These are phyloP conservation scores for Penicillium sclerotiorum DNA, from an alignment of 2,329 filamentous ascomycete genomes.

Conservation along the genomic window DNA sequence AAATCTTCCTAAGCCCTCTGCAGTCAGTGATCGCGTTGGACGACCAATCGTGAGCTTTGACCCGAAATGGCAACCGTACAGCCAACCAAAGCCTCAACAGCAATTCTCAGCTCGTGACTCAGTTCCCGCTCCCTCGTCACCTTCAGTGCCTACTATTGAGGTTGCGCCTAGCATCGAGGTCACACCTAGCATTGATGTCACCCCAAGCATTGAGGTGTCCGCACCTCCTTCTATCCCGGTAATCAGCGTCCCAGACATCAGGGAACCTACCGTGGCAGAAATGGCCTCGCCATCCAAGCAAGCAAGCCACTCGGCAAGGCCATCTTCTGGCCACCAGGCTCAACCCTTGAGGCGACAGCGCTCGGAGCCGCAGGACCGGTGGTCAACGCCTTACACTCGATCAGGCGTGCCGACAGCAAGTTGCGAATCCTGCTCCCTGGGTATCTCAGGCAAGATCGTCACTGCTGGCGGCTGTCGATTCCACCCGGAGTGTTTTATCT, in stretches of 20 bases:
- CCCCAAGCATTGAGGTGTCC: slow-evolving; percentile 50
- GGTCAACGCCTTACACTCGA: slow-evolving; percentile 48
- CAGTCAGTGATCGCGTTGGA: slow-evolving; percentile 86
- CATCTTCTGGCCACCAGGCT: slow-evolving; percentile 17
- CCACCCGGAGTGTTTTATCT: slow-evolving; percentile 90
- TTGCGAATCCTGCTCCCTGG: slow-evolving; percentile 80
- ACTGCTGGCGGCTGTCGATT: slow-evolving; percentile 81
- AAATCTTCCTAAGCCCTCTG: slow-evolving; percentile 83
- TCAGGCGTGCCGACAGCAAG: slow-evolving; percentile 64
- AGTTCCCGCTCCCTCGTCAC: slow-evolving; percentile 36
- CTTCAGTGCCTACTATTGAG: slow-evolving; percentile 57
- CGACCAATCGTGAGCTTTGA: slow-evolving; percentile 98
- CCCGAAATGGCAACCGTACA: slow-evolving; percentile 71
- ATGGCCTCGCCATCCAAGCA: slow-evolving; percentile 25
- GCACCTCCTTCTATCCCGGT: slow-evolving; percentile 44
- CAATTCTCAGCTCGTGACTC: slow-evolving; percentile 21
- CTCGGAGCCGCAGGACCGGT: slow-evolving; percentile 40
- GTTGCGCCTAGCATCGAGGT: slow-evolving; percentile 40
- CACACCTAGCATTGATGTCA: slow-evolving; percentile 29
- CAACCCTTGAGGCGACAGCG: slow-evolving; percentile 37
- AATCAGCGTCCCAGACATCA: slow-evolving; percentile 55
- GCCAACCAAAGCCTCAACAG: slow-evolving; percentile 33
- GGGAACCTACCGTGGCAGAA: slow-evolving; percentile 43
- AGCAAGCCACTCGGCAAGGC: slow-evolving; percentile 13
- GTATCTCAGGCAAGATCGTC: slow-evolving; percentile 89